phyloP scores from a whole-genome alignment of 73 alveolate genomes.

The Paramecium tetraurelia region DNA sequence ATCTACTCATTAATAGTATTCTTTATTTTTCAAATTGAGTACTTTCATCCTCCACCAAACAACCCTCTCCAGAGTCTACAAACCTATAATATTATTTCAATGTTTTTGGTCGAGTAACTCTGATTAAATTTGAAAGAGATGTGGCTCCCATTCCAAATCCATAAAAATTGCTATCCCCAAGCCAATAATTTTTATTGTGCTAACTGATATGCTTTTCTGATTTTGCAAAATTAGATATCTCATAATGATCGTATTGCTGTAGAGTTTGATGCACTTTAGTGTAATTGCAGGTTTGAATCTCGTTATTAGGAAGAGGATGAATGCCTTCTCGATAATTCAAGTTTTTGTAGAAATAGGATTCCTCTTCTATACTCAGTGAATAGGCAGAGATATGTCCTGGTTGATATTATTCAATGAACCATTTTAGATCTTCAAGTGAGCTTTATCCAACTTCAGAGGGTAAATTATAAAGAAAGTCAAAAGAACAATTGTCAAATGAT shows the following conservation, averaged over 20 bases:
- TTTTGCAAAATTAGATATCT: conserved; percentile 62
- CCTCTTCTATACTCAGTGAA: conserved; percentile 61
- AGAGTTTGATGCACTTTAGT: conserved; percentile 46
- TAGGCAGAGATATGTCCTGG: conserved; percentile 65
- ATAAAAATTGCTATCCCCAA: conserved; percentile 65
- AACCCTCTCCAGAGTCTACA: conserved; percentile 48
- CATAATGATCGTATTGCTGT: conserved; percentile 57
- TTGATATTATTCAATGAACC: neutral
- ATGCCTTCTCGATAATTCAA: conserved; percentile 50
- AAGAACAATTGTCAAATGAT: neutral
- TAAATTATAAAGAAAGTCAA: neutral
- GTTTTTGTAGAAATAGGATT: conserved; percentile 62
- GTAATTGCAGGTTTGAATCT: conserved; percentile 54
- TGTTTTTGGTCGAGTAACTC: conserved; percentile 67
- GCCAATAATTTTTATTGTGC: conserved; percentile 69
- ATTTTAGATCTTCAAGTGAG: conserved; percentile 14
- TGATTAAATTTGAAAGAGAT: conserved; percentile 23
- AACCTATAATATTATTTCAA: conserved; percentile 60
- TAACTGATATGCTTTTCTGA: neutral
- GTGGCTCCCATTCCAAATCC: conserved; percentile 76
- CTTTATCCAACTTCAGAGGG: neutral
- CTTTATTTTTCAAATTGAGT: neutral
- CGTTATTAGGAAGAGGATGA: conserved; percentile 62
- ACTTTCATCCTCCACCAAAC: conserved; percentile 46
- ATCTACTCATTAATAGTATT: conserved; percentile 51